Conservation (phyloP, 108 stramenopile species). For the Pelagomonas calceolata region DNA sequence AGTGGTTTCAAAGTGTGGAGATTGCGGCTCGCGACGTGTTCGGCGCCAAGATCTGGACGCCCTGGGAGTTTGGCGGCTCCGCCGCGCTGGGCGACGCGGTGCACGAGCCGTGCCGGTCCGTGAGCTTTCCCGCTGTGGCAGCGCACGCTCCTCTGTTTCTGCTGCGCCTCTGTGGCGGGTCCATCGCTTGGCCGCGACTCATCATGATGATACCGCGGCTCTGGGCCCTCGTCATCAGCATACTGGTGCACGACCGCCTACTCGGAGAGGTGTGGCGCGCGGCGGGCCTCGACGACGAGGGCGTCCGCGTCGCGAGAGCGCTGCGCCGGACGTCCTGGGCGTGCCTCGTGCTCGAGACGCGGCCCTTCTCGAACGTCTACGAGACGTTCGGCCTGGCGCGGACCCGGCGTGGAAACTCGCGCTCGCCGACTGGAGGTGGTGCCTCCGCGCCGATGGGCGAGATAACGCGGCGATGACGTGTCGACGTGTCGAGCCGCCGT, state of each 20-base stretch:
- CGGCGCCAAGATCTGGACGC: neutral
- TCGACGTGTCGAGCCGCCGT: too few species aligned
- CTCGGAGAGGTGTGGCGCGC: neutral
- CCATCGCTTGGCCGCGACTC: neutral
- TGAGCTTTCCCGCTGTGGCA: neutral
- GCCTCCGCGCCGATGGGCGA: too few species aligned
- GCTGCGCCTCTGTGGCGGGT: neutral
- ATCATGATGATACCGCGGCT: neutral
- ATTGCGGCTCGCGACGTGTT: neutral
- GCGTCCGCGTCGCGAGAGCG: neutral
- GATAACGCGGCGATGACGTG: too few species aligned
- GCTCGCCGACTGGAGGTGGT: too few species aligned
- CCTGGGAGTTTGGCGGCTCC: neutral
- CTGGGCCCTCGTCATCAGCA: neutral
- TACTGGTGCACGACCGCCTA: neutral
- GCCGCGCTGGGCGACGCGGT: neutral
- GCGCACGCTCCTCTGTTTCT: neutral
- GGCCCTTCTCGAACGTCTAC: neutral
- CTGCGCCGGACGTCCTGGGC: neutral
- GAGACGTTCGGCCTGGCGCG: neutral
- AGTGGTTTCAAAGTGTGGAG: neutral
- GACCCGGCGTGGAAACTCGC: too few species aligned
- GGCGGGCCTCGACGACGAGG: neutral
- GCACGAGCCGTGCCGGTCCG: neutral
- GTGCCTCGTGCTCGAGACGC: neutral